Percentiles rank a stretch among this genome's conserved stretches.
Evolutionary conservation across 768 basidiomycete species (phyloP).

Genomic region (Pisolithus sp.): DNA sequence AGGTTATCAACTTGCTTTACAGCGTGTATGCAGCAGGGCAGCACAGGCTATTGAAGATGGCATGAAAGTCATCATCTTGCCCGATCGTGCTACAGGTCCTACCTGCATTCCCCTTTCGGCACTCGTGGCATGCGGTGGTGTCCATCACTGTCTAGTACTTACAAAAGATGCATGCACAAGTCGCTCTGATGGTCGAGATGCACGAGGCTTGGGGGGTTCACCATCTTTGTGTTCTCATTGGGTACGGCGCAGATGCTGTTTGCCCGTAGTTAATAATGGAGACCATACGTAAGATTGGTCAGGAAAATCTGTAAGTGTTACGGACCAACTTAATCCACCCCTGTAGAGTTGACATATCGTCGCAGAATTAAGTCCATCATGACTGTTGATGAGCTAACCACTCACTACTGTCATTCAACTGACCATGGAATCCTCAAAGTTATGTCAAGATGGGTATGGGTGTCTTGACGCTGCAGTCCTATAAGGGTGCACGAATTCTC

Average conservation of each 20-base stretch:
- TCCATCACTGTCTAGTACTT: slow-evolving; percentile 86
- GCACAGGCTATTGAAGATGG: slow-evolving; percentile 91
- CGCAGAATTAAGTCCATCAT: slow-evolving; percentile 76
- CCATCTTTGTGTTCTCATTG: slow-evolving; percentile 91
- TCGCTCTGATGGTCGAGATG: slow-evolving; percentile 95
- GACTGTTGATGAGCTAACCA: slow-evolving; percentile 66
- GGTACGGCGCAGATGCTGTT: slow-evolving; percentile 95
- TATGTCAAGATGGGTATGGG: slow-evolving; percentile 99
- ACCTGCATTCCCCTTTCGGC: slow-evolving; percentile 83
- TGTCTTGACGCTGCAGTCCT: slow-evolving; percentile 93
- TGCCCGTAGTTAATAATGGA: slow-evolving; percentile 97
- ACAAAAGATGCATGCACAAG: slow-evolving; percentile 92
- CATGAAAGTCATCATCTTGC: slow-evolving; percentile 88
- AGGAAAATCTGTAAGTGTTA: slow-evolving; percentile 79
- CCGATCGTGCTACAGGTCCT: slow-evolving; percentile 77
- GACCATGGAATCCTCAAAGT: slow-evolving; percentile 98
- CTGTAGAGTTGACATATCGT: slow-evolving; percentile 8
- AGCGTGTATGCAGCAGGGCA: slow-evolving; percentile 83
- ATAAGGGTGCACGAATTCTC: slow-evolving; percentile 98
- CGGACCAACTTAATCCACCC: background rate
- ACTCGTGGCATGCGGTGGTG: slow-evolving; percentile 88
- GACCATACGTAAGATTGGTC: slow-evolving; percentile 83
- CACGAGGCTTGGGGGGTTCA: slow-evolving; percentile 96
- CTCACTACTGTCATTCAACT: slow-evolving; percentile 79
- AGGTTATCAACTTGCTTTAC: too few relatives aligned